Conservation (phyloP, 495 filamentous ascomycete species). For the Elasticomyces elasticus region DNA sequence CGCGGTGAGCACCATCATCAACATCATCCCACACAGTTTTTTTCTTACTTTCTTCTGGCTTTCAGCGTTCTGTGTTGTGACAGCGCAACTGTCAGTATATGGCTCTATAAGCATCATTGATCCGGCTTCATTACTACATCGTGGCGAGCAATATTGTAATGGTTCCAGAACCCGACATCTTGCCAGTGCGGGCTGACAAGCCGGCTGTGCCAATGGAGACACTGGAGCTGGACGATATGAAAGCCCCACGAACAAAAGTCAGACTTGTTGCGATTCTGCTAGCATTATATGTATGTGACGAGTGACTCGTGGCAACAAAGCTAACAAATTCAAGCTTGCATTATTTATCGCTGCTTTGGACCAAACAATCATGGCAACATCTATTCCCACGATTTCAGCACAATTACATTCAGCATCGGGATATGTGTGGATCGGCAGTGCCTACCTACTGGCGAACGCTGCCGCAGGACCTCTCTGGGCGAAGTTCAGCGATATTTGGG, state of each 20-base stretch:
- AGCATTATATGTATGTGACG: conserved; percentile 1
- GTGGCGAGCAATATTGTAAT: background rate
- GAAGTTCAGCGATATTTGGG: conserved; percentile 53
- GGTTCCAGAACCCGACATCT: background rate
- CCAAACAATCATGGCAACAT: conserved; percentile 52
- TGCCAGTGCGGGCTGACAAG: background rate
- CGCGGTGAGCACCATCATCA: background rate
- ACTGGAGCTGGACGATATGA: background rate
- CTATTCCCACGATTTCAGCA: conserved; percentile 45
- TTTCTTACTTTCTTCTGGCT: no score
- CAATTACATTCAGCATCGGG: conserved; percentile 50
- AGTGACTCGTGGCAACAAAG: background rate
- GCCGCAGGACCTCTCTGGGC: conserved; percentile 48
- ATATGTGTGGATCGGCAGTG: conserved; percentile 53
- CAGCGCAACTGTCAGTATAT: no score
- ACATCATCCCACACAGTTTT: no score
- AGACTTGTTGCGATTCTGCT: background rate
- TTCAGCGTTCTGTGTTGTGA: no score
- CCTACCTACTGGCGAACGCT: conserved; percentile 49
- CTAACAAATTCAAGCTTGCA: background rate
- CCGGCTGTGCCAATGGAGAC: background rate
- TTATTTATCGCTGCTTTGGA: conserved; percentile 54
- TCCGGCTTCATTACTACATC: background rate
- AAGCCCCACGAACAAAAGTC: background rate
- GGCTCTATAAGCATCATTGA: no score